A percentile compares a stretch with the other conserved stretches of the same genome.
Evolutionary conservation across 83 land plant genomes (phyloP).

Genomic region (Picea abies): DNA sequence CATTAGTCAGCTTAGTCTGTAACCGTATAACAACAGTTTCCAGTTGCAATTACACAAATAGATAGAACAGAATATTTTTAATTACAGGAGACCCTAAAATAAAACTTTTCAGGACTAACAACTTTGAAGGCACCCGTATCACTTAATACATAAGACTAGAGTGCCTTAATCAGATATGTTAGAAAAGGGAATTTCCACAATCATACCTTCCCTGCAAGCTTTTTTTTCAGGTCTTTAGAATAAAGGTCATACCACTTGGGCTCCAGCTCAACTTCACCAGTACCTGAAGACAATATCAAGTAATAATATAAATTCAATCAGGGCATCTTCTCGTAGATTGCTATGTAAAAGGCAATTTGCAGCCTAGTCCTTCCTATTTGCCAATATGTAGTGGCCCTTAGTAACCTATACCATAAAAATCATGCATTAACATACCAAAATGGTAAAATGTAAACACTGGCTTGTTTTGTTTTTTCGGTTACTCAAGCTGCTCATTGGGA

Average conservation of each 20-base stretch:
- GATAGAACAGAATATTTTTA: no score
- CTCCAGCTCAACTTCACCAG: neutral
- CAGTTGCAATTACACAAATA: neutral
- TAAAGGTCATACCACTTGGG: constrained; percentile 25
- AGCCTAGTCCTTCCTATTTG: neutral
- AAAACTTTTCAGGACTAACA: neutral
- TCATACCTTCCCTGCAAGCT: constrained; percentile 16
- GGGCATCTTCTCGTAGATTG: neutral
- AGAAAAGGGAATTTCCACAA: neutral
- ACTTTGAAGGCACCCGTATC: neutral
- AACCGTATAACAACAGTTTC: neutral
- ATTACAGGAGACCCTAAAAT: neutral
- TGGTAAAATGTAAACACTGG: no score
- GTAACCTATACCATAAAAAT: no score
- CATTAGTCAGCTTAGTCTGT: neutral
- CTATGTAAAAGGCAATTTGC: neutral
- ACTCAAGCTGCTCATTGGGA: no score
- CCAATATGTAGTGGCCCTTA: neutral
- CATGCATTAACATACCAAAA: no score
- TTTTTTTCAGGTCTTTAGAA: constrained; percentile 18
- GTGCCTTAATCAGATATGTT: neutral
- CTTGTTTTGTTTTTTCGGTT: no score
- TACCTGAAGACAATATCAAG: neutral
- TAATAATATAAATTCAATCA: neutral
- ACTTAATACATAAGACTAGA: neutral